Conservation (phyloP, 805 yeast species). For the Teunomyces tritomae region DNA sequence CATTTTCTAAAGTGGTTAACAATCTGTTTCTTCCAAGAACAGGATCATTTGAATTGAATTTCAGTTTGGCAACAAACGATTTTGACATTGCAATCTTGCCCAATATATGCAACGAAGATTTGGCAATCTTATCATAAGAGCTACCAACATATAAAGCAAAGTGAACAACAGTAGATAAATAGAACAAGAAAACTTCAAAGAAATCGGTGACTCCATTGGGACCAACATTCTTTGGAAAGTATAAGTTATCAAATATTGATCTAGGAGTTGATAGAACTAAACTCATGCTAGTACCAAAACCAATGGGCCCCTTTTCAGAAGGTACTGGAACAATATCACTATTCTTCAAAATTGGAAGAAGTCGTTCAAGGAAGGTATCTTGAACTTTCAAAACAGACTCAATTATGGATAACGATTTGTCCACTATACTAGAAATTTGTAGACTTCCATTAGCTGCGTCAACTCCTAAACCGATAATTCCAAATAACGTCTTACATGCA, state of each 20-base stretch:
- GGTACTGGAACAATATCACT: constrained; percentile 17
- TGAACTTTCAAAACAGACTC: constrained; percentile 50
- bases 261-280: constrained; percentile 21
- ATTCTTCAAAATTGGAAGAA: constrained; percentile 49
- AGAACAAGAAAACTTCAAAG: constrained; percentile 67
- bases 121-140: constrained; percentile 48
- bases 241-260: constrained; percentile 28
- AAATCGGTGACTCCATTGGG: constrained; percentile 63
- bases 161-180: constrained; percentile 70
- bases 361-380: constrained; percentile 54
- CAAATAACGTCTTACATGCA: constrained; percentile 55
- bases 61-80: constrained; percentile 36
- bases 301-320: constrained; percentile 10
- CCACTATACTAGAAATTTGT: constrained; percentile 34
- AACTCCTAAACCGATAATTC: constrained; percentile 55
- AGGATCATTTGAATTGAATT: constrained; percentile 16
- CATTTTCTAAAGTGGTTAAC: constrained; percentile 66
- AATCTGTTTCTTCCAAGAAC: constrained; percentile 56
- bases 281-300: constrained; percentile 29
- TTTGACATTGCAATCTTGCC: constrained; percentile 46
- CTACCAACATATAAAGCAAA: constrained; percentile 73
- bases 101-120: constrained; percentile 52
- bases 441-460: constrained; percentile 52
- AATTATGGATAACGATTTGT: constrained; percentile 43
- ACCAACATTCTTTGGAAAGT: constrained; percentile 45